phyloP scores from a whole-genome alignment of 495 filamentous ascomycete species.

The Margaritispora aquatica region DNA sequence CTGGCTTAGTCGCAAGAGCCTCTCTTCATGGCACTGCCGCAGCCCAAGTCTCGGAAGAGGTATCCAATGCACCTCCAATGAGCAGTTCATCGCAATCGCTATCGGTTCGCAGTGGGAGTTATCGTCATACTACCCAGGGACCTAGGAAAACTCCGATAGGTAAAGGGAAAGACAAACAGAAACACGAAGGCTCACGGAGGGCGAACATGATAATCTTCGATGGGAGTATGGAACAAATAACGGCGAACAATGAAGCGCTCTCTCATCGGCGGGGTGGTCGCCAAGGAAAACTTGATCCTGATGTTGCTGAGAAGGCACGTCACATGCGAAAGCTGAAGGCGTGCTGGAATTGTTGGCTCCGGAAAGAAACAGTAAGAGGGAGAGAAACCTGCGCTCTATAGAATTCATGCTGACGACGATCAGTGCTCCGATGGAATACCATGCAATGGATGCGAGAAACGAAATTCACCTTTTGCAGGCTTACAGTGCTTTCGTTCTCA shows the following conservation, averaged over 20 bases:
- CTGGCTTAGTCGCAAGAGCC: no score
- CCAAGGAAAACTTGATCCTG: conserved; percentile 6
- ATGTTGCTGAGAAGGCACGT: conserved; percentile 12
- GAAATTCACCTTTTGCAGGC: conserved; percentile 30
- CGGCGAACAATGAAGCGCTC: not conserved
- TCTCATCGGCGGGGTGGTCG: not conserved
- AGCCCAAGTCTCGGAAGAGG: not conserved
- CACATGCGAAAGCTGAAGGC: conserved; percentile 9
- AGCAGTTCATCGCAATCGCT: not conserved
- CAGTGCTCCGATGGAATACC: conserved; percentile 7
- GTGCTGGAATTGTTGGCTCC: conserved; percentile 22
- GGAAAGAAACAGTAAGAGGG: conserved; percentile 15
- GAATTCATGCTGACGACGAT: not conserved
- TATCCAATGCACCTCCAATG: not conserved
- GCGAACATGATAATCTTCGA: conserved; percentile 1
- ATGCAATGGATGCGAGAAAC: conserved; percentile 10
- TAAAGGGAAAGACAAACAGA: not conserved
- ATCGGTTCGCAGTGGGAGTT: not conserved
- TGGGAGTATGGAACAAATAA: not conserved
- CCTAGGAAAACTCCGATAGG: not conserved
- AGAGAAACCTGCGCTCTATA: no score
- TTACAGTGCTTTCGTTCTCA: conserved; percentile 38
- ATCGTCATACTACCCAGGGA: not conserved
- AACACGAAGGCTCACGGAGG: not conserved
- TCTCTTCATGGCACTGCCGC: conserved; percentile 7